Evolutionary conservation across 2,329 filamentous ascomycete genomes (phyloP).

Genomic region (Trichothecium roseum): DNA sequence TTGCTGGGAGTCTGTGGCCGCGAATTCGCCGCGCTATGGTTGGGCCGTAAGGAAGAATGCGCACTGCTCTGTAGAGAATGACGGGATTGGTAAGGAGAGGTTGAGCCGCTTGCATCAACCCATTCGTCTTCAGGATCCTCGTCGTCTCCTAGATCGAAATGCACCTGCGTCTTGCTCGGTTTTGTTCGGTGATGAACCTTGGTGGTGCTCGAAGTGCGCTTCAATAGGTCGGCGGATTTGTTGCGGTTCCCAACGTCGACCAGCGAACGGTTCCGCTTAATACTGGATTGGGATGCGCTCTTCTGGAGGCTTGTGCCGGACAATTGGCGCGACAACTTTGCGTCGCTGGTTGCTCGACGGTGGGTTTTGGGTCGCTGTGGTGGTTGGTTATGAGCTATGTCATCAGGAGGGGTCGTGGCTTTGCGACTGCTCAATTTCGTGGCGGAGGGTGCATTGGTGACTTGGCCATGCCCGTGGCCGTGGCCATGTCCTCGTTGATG

Average conservation of each 20-base stretch:
- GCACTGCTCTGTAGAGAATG: conserved; percentile 39
- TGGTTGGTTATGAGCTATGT: conserved; percentile 27
- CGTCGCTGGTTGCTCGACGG: conserved; percentile 39
- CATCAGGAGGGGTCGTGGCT: conserved; percentile 22
- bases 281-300: conserved; percentile 41
- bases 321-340: conserved; percentile 34
- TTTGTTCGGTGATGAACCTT: conserved; percentile 32
- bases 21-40: conserved; percentile 20
- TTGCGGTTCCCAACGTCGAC: conserved; percentile 42
- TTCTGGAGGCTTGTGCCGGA: conserved; percentile 38
- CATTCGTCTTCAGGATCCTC: conserved; percentile 46
- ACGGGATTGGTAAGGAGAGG: conserved; percentile 43
- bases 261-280: conserved; percentile 52
- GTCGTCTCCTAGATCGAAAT: conserved; percentile 52
- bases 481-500: conserved; percentile 8
- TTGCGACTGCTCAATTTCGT: not conserved
- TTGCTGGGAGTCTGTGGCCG: conserved; percentile 23
- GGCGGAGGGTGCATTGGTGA: not conserved
- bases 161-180: conserved; percentile 39
- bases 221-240: conserved; percentile 41
- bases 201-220: conserved; percentile 37
- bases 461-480: not conserved
- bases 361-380: conserved; percentile 22
- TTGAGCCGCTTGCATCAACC: conserved; percentile 56
- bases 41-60: conserved; percentile 33